Evolutionary conservation across 345 rosid genomes (phyloP).

Genomic region (Rubroshorea leprosula): DNA sequence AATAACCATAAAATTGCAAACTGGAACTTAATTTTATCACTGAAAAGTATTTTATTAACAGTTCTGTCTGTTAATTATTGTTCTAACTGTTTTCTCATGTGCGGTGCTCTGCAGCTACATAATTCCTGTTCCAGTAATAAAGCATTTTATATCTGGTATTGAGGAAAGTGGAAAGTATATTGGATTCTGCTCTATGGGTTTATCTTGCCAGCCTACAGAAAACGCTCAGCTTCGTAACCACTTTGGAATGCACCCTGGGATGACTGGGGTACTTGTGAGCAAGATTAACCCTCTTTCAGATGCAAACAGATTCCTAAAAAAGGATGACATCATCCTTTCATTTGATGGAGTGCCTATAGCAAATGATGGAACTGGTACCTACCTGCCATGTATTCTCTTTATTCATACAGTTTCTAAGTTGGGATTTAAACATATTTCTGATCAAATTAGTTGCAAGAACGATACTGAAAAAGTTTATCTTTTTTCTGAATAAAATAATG

Average conservation of each 20-base stretch:
- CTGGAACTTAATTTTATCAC: neutral
- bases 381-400: constrained; percentile 11
- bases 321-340: constrained; percentile 70
- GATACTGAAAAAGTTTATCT: no score
- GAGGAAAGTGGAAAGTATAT: constrained; percentile 62
- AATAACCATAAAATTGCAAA: no score
- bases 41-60: neutral
- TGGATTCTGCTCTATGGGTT: constrained; percentile 82
- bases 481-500: no score
- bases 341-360: constrained; percentile 82
- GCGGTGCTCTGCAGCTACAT: constrained; percentile 54
- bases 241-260: constrained; percentile 53
- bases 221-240: constrained; percentile 65
- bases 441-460: no score
- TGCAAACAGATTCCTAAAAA: constrained; percentile 49
- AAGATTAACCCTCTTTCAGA: constrained; percentile 76
- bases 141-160: constrained; percentile 68
- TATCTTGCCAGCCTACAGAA: constrained; percentile 81
- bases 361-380: constrained; percentile 80
- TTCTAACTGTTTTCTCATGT: constrained; percentile 5
- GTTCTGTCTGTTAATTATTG: constrained; percentile 1
- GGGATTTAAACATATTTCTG: no score
- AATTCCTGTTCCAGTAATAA: constrained; percentile 79
- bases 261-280: constrained; percentile 80
- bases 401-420: neutral